These are phyloP conservation scores for Pneumocystis sp. DNA, from an alignment of 1,139 yeast genomes.

Conservation along the genomic window DNA sequence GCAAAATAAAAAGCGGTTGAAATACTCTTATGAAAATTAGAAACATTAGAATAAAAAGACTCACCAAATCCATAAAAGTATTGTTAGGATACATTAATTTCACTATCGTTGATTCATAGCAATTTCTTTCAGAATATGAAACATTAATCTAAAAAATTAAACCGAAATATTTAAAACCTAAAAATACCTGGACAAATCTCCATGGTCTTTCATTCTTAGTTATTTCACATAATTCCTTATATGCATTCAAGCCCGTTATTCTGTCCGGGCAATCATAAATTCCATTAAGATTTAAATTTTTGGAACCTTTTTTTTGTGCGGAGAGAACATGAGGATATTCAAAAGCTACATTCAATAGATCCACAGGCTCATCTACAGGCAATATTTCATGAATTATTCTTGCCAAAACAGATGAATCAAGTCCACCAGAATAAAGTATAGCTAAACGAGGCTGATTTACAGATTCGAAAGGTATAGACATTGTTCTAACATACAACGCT, in stretches of 20 bases:
- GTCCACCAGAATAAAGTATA: constrained; percentile 79
- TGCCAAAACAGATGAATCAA: constrained; percentile 77
- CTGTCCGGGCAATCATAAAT: constrained; percentile 65
- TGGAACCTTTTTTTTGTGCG: neutral
- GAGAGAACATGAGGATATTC: constrained; percentile 48
- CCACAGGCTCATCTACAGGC: constrained; percentile 29
- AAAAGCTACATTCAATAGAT: constrained; percentile 86
- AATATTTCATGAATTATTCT: constrained; percentile 24
- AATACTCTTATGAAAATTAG: constrained; percentile 26
- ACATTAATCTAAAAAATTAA: constrained; percentile 56
- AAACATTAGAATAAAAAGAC: neutral
- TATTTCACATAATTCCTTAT: constrained; percentile 24
- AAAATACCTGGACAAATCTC: neutral
- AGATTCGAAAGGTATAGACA: constrained; percentile 8
- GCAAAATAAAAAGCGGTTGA: constrained; percentile 94
- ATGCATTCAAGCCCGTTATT: constrained; percentile 48
- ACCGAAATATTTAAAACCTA: constrained; percentile 20
- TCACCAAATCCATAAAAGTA: constrained; percentile 89
- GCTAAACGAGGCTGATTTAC: constrained; percentile 24
- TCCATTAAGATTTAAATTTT: constrained; percentile 17
- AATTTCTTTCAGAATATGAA: constrained; percentile 47
- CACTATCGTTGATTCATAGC: constrained; percentile 38
- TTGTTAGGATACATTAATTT: constrained; percentile 64
- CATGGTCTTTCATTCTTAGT: neutral
- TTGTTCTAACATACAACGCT: constrained; percentile 12